These are phyloP conservation scores for Tetrahymena borealis DNA, from an alignment of 73 alveolate species.

Conservation along the genomic window DNA sequence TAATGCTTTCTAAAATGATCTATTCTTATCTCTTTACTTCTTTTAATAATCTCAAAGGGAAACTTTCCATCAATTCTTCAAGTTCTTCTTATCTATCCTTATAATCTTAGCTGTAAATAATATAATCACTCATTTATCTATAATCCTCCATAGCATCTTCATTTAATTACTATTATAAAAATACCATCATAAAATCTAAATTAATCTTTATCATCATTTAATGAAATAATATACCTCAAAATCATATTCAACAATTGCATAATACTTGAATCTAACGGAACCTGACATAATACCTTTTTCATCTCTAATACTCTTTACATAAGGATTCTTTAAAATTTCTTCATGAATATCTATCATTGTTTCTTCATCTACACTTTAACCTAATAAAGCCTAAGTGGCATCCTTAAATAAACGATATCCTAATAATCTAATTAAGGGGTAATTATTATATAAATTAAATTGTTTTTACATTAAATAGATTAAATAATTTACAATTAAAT, in stretches of 20 bases:
- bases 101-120: not conserved
- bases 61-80: not conserved
- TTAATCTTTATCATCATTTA: too few relatives aligned
- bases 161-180: not conserved
- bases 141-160: not conserved
- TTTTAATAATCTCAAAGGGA: not conserved
- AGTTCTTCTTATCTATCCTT: not conserved
- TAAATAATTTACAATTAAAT: constrained; percentile 11
- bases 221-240: not conserved
- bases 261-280: not conserved
- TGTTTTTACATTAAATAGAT: not conserved
- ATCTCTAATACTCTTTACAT: not conserved
- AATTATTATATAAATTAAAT: not conserved
- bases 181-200: too few relatives aligned
- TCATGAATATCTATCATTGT: not conserved
- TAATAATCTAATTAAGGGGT: not conserved
- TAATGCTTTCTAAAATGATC: not conserved
- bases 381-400: not conserved
- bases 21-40: not conserved
- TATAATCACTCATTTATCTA: not conserved
- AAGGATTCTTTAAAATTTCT: not conserved
- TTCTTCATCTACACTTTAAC: not conserved
- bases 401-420: not conserved
- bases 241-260: not conserved
- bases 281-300: not conserved